phyloP scores from a whole-genome alignment of 495 filamentous ascomycete genomes.

The Daldinia loculata region DNA sequence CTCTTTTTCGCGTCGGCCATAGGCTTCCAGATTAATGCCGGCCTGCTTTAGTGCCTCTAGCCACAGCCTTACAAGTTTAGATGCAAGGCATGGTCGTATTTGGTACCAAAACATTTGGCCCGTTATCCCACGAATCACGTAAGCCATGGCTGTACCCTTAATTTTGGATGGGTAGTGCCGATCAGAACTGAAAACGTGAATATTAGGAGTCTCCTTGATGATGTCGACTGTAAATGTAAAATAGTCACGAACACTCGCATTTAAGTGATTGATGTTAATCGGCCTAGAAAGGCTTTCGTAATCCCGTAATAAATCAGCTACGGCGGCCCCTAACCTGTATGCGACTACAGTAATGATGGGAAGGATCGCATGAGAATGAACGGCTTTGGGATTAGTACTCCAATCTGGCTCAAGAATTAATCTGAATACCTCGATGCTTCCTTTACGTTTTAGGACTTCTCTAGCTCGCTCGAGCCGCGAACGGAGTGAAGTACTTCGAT shows the following conservation, averaged over 20 bases:
- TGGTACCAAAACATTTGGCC: too few species aligned
- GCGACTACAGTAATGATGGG: too few species aligned
- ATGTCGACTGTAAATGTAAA: neutral
- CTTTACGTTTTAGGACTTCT: rapidly evolving
- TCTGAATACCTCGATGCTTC: neutral
- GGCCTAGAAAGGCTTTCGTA: too few species aligned
- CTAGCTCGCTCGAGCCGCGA: neutral
- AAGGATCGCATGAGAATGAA: neutral
- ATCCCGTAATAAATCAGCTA: too few species aligned
- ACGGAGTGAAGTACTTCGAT: conserved; percentile 1
- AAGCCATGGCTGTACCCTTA: too few species aligned
- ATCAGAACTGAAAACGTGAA: neutral
- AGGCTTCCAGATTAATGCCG: conserved; percentile 12
- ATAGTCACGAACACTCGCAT: neutral
- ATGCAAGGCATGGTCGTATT: neutral
- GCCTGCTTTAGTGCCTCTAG: conserved; percentile 3
- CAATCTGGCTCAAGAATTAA: conserved; percentile 24
- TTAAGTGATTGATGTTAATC: too few species aligned
- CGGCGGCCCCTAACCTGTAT: too few species aligned
- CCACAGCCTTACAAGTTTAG: neutral
- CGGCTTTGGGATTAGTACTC: neutral
- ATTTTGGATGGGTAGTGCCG: too few species aligned
- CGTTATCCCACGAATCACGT: neutral
- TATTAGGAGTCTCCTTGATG: neutral
- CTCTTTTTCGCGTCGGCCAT: conserved; percentile 7